Base-by-base conservation (phyloP, 2,329 filamentous ascomycete species). In the Colletotrichum caudatum region DNA sequence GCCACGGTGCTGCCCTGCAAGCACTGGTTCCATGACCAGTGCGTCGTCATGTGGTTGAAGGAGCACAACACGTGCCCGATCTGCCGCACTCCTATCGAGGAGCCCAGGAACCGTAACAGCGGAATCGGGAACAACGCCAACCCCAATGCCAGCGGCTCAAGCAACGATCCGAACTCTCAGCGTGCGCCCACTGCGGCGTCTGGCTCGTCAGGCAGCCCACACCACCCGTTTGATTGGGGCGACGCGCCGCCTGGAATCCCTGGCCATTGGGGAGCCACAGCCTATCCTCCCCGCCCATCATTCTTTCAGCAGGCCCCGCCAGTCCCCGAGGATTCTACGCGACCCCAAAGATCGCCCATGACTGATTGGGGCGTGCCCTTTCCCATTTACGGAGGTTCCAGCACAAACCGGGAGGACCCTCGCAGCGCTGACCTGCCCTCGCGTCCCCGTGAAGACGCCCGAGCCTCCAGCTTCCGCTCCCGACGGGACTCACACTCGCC, bases 11-110 rank as follows among this genome's bases (percentile, higher is more conserved):
- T 99, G 62, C 94, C 94, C 0, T 99, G 96, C 82, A 92, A 90
- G 71, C 96, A 99, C 78, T 97, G 94, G 94, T 98, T 97, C 80
- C 95, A 98, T 78, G 91, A 91, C 69, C 85, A 89, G 35, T 98
- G 95, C 77, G 93, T 96, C 44, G 87, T 90, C 33, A 86, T 93
- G 61, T 98, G 95, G 95, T 83, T 98, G 63, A 89, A 88, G 76
- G 93, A 97, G 81, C 95, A 98, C 81, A 94, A 98, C 77, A 97
- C 95, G 0, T 98, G 95, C 77, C 95, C 95, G 1, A 92, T 94
- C 64, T 95, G 93, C 78, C 88, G 93, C 50, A 88, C 88, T 20
- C 79, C 88, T 3, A 87, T 90, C 50, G 87, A 88, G 74, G 81
- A 80, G 76, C 72, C 76, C 60, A 69, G 75, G 76, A 77, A 66